Evolutionary conservation across 805 yeast genomes (phyloP), one percentile per base, ranked within the genome.

Genomic region (Ogataea methanolica): DNA sequence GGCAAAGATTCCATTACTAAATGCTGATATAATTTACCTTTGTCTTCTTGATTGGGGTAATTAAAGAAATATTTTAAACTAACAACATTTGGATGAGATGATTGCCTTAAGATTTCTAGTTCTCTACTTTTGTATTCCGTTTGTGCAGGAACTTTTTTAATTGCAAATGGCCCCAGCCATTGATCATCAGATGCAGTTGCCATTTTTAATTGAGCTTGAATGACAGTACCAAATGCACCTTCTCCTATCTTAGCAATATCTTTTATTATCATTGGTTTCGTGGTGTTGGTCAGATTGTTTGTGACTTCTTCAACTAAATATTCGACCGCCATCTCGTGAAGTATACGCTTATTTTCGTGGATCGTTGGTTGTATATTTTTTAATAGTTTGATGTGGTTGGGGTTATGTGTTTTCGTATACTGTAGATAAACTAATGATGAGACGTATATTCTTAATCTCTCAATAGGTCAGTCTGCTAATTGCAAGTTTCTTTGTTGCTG

Each of bases 1-100:
- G 94, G 94, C 47, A 87, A 71, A 56, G 91, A 85, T 66, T 87
- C 95, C 95, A 87, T 87, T 31, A 88, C 94, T 57, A 87, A 70
- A 70, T 86, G 88, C 62, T 85, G 92, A 62, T 85, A 87, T 26
- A 86, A 62, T 58, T 81, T 79, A 53, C 78, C 78, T 41, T 55
- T 55, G 62, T 85, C 92, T 44, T 70, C 69, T 8, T 79, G 74
- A 51, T 83, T 77, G 39, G 78, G 75, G 61, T 83, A 83, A 53
- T 85, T 86, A 67, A 83, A 87, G 62, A 80, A 87, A 61, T 73
- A 86, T 55, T 82, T 78, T 57, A 87, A 71, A 36, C 76, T 72
- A 35, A 87, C 88, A 43, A 87, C 82, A 62, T 87, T 87, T 35
- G 96, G 96, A 66, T 87, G 96, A 55, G 80, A 76, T 9, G 90